These are phyloP conservation scores for Whalleya microplaca DNA, from an alignment of 2,329 filamentous ascomycete genomes.

Conservation along the genomic window DNA sequence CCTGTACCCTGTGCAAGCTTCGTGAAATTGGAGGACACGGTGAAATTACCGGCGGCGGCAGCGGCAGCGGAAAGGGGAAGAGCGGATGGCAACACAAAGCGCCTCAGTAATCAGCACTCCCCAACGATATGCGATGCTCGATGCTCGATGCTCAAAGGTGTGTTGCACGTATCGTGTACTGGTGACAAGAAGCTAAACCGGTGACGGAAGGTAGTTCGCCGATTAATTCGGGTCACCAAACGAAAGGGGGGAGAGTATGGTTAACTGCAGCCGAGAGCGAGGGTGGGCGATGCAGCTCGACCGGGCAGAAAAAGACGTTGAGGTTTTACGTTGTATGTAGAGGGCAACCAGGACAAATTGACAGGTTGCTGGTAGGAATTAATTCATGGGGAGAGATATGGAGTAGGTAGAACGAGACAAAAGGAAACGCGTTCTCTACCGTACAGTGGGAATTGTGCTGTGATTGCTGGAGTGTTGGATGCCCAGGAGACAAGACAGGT, in stretches of 20 bases:
- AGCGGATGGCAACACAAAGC: slow-evolving; percentile 21
- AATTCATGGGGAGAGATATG: not conserved
- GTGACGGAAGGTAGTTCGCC: slow-evolving; percentile 24
- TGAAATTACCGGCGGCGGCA: slow-evolving; percentile 6
- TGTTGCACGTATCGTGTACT: slow-evolving; percentile 15
- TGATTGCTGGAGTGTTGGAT: not conserved
- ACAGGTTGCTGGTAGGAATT: not conserved
- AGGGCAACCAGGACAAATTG: slow-evolving; percentile 9
- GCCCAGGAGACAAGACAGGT: not conserved
- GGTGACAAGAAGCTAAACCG: slow-evolving; percentile 19
- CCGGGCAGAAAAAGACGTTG: not conserved
- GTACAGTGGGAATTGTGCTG: not conserved
- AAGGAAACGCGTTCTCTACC: not conserved
- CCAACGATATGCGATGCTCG: slow-evolving; percentile 12
- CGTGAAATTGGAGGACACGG: not conserved
- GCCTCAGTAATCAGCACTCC: slow-evolving; percentile 9
- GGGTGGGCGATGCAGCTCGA: slow-evolving; percentile 5
- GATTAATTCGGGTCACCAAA: slow-evolving; percentile 21
- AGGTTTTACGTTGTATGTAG: too few relatives aligned
- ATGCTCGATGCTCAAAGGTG: slow-evolving; percentile 7
- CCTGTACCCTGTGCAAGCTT: slow-evolving; percentile 11
- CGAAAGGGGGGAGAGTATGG: slow-evolving; percentile 9
- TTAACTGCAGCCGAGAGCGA: slow-evolving; percentile 7
- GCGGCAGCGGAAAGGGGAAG: slow-evolving; percentile 4
- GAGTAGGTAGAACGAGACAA: not conserved